A percentile compares a stretch with the other conserved stretches of the same genome.
phyloP scores from a whole-genome alignment of 2,329 filamentous ascomycete species.

The Pseudogymnoascus sp. region DNA sequence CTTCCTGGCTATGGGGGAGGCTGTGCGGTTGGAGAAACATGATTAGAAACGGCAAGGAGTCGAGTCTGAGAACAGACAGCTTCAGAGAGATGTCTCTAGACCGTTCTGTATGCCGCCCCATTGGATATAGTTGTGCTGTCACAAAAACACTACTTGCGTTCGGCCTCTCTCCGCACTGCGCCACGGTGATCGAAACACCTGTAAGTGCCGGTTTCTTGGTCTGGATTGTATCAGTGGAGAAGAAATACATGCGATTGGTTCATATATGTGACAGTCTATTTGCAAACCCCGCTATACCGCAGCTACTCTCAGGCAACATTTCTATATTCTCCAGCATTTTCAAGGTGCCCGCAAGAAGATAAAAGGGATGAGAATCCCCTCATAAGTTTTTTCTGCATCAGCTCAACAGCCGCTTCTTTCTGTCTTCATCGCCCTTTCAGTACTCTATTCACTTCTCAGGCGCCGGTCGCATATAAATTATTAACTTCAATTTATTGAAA shows the following conservation, averaged over 20 bases:
- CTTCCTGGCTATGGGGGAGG: background rate
- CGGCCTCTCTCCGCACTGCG: background rate
- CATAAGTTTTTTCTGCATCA: background rate
- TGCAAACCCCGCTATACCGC: background rate
- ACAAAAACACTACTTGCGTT: background rate
- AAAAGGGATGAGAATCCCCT: background rate
- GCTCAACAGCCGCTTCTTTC: background rate
- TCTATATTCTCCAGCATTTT: background rate
- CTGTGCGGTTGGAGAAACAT: slow-evolving; percentile 1
- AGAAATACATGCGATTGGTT: background rate
- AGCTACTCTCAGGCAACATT: background rate
- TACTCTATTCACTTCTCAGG: background rate
- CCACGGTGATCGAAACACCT: slow-evolving; percentile 1
- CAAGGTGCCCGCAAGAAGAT: background rate
- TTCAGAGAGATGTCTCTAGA: background rate
- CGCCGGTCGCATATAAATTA: slow-evolving; percentile 10
- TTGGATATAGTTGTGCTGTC: background rate
- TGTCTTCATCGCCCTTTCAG: background rate
- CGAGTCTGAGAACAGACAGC: background rate
- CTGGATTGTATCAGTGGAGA: background rate
- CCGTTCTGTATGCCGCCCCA: background rate
- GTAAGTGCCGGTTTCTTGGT: background rate
- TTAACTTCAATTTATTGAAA: slow-evolving; percentile 2
- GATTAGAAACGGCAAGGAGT: slow-evolving; percentile 6
- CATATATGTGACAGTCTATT: background rate